Percentiles rank a stretch among this genome's conserved stretches.
Conservation (phyloP, 768 basidiomycete species). For the Kwoniella sp. region DNA sequence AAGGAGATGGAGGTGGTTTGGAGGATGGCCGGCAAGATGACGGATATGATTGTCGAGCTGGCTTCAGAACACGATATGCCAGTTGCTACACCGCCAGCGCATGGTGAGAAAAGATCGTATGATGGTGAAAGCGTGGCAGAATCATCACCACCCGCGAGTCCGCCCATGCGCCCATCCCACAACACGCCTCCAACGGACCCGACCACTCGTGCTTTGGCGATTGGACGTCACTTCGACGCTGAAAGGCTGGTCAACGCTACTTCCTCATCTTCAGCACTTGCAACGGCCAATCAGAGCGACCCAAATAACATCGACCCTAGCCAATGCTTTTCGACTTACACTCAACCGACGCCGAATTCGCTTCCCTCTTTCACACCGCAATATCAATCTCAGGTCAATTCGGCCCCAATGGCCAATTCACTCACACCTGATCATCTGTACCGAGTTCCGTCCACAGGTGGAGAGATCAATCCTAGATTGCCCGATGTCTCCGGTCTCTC, state of each 20-base stretch:
- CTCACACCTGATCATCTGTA: background rate
- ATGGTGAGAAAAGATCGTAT: conserved; percentile 20
- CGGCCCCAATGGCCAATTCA: background rate
- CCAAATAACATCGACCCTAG: background rate
- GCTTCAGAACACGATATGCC: conserved; percentile 29
- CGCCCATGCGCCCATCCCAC: background rate
- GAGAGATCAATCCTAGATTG: background rate
- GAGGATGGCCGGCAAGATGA: conserved; percentile 53
- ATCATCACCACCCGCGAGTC: background rate
- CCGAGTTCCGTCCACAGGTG: background rate
- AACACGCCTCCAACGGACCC: background rate
- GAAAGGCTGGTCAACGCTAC: conserved; percentile 1
- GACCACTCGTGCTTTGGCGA: background rate
- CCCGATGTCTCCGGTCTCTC: background rate
- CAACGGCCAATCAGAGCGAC: background rate
- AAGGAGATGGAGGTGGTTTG: conserved; percentile 57
- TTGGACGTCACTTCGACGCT: background rate
- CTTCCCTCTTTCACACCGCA: background rate
- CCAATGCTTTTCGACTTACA: background rate
- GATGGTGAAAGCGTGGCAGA: background rate
- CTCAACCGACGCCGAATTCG: background rate
- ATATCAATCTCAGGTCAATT: background rate
- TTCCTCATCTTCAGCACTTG: background rate
- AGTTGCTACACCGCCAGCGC: background rate
- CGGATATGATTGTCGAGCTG: conserved; percentile 41